Base-by-base conservation (phyloP, 768 basidiomycete genomes). In the Collybia sordida region DNA sequence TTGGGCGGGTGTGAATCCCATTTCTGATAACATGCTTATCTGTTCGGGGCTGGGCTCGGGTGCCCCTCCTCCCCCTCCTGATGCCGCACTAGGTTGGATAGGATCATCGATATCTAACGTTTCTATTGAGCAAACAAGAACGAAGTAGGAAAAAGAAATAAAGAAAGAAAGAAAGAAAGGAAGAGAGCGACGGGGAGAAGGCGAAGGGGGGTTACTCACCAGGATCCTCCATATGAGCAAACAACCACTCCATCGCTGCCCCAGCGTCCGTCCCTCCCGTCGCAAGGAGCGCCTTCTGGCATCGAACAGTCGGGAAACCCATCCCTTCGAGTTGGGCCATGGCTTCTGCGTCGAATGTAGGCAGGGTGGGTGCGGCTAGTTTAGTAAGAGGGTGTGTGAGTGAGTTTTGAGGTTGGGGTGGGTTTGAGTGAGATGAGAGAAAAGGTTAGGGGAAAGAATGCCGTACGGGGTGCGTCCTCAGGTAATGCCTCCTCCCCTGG, bases 241-340 rank as follows among this genome's bases (percentile, higher is more conserved):
- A 96, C 36, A 99, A 67, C 96, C 96, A 99, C 51, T 93, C 86
- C 93, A 96, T 96, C 0, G 97, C 97, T 0, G 74, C 78, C 53
- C 94, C 90, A 0, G 88, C 71, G 50, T 85, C 83, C 14, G 66
- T 71, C 57, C 86, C 85, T 0, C 93, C 92, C 0, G 94, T 98
- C 0, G 93, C 93, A 8, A 96, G 73, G 4, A 98, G 65, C 0
- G 95, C 97, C 57, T 93, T 94, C 59, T 96, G 88, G 64, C 90
- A 94, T 19, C 94, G 81, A 6, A 93, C 65, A 0, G 70, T 64
- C 0, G 95, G 90, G 77, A 99, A 98, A 0, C 96, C 96, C 93
- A 98, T 95, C 0, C 72, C 84, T 58, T 90, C 83, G 19, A 98
- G 72, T 69, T 89, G 84, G 0, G 72, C 77, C 73, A 98, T 72